These are phyloP conservation scores for Suhomyces ambrosiae DNA, from an alignment of 1,139 yeast genomes.

Conservation along the genomic window DNA sequence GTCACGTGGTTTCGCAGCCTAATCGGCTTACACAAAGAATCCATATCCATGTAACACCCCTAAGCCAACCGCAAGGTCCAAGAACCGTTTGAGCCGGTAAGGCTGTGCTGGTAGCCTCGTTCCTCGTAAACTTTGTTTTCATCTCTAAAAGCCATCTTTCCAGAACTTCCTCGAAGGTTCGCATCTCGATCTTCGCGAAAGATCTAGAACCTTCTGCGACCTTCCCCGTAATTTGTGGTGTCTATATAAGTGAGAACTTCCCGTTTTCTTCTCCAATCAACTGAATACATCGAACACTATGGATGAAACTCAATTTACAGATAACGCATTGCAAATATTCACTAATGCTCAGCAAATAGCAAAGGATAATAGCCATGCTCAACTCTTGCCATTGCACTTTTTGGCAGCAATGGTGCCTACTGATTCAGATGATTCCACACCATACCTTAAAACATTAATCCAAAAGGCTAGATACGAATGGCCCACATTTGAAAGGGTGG, in stretches of 20 bases:
- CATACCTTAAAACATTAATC: conserved; percentile 79
- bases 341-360: conserved; percentile 82
- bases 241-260: conserved; percentile 3
- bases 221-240: background rate
- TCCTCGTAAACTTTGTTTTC: no score
- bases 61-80: background rate
- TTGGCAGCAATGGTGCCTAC: conserved; percentile 88
- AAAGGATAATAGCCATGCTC: conserved; percentile 79
- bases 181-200: background rate
- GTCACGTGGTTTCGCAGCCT: conserved; percentile 3
- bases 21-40: background rate
- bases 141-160: no score
- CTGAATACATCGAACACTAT: conserved; percentile 21
- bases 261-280: background rate
- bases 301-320: conserved; percentile 84
- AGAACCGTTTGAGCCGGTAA: no score
- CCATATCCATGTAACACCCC: background rate
- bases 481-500: conserved; percentile 73
- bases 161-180: background rate
- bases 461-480: conserved; percentile 91
- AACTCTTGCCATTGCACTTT: conserved; percentile 81
- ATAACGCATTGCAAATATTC: conserved; percentile 82
- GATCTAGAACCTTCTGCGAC: conserved; percentile 11
- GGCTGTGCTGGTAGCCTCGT: no score
- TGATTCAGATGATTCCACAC: conserved; percentile 66